These are phyloP conservation scores for Pluteus cervinus DNA, from an alignment of 768 basidiomycete species.

Conservation along the genomic window DNA sequence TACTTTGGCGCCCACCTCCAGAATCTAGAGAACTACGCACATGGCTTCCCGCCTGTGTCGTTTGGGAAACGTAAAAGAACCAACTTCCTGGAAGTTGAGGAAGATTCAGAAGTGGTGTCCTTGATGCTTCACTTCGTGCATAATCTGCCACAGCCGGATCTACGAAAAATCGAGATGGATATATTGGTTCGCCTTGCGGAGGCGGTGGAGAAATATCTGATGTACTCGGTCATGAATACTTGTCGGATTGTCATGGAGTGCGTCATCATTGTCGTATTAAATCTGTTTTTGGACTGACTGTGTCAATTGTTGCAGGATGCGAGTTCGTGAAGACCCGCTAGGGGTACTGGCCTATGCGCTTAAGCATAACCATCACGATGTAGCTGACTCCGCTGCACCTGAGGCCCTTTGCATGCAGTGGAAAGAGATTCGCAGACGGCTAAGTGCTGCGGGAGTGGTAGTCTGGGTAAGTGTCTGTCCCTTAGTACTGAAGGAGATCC, in stretches of 20 bases:
- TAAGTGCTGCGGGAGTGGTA: too few species aligned
- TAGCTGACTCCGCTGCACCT: not conserved
- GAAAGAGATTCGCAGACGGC: too few species aligned
- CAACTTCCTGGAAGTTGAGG: not conserved
- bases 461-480: too few species aligned
- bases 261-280: too few species aligned
- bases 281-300: too few species aligned
- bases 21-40: constrained; percentile 1
- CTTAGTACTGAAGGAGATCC: too few species aligned
- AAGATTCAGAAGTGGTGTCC: not conserved
- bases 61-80: not conserved
- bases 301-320: too few species aligned
- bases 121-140: not conserved
- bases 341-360: not conserved
- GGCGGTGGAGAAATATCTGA: not conserved
- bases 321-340: too few species aligned
- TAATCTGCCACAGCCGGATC: not conserved
- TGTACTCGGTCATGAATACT: not conserved
- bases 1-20: constrained; percentile 1
- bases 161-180: not conserved
- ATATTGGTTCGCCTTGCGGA: not conserved
- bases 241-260: not conserved
- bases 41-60: not conserved
- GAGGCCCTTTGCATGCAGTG: too few species aligned
- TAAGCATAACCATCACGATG: constrained; percentile 1